Evolutionary conservation across 1,284 basidiomycete genomes (phyloP).

Genomic region (Sphaerobolus stellatus): DNA sequence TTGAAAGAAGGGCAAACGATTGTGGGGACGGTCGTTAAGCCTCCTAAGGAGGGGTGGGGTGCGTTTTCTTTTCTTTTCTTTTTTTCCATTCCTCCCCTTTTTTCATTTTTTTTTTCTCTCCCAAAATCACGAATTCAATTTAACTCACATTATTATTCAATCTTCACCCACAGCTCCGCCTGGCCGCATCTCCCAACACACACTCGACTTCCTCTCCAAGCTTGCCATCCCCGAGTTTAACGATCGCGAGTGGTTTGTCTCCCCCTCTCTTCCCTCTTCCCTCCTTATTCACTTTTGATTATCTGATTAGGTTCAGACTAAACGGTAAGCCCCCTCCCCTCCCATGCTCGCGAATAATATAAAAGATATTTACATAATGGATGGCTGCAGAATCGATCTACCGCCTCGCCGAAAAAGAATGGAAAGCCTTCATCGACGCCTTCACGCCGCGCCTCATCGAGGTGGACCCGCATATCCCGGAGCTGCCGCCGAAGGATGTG

Average conservation of each 20-base stretch:
- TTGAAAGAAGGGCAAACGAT: constrained; percentile 68
- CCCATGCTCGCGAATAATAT: not conserved
- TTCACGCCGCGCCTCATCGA: constrained; percentile 67
- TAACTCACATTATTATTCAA: not conserved
- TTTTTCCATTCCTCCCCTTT: not conserved
- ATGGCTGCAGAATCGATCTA: constrained; percentile 69
- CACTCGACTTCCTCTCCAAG: constrained; percentile 71
- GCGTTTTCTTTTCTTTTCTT: constrained; percentile 23
- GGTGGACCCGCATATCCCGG: constrained; percentile 78
- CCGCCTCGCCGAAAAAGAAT: constrained; percentile 81
- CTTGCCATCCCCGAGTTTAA: constrained; percentile 78
- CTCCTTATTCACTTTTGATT: not conserved
- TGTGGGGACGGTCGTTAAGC: constrained; percentile 66
- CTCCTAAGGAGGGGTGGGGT: constrained; percentile 81
- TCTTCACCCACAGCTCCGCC: constrained; percentile 59
- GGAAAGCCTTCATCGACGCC: constrained; percentile 76
- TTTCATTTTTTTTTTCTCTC: not conserved
- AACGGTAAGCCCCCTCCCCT: constrained; percentile 47
- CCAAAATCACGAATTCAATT: not conserved
- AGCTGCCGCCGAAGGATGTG: constrained; percentile 82
- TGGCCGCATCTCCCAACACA: constrained; percentile 84
- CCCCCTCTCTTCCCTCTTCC: constrained; percentile 20
- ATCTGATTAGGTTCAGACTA: constrained; percentile 63
- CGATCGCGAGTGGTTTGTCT: constrained; percentile 76
- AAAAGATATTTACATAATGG: constrained; percentile 1